These are phyloP conservation scores for Aegilops speltoides DNA, from an alignment of 176 grass and related monocot species.

Conservation along the genomic window DNA sequence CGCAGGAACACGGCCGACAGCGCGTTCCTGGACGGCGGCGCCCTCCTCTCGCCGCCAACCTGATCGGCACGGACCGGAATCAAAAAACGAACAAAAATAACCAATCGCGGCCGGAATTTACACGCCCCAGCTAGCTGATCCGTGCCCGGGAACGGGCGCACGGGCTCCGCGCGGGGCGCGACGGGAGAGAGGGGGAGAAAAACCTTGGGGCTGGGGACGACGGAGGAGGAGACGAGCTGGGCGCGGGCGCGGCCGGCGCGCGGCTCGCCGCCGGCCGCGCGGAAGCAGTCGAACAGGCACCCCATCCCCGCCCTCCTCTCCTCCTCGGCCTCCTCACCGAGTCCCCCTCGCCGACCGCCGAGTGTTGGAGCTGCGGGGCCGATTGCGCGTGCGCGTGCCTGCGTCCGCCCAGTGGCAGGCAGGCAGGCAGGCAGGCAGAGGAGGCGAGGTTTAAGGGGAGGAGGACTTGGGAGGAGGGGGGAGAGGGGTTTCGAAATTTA, in stretches of 20 bases:
- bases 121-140: background rate
- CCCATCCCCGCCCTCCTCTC: conserved; percentile 45
- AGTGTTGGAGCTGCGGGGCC: background rate
- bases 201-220: conserved; percentile 51
- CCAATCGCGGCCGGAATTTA: background rate
- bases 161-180: background rate
- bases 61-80: background rate
- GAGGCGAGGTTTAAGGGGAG: conserved; percentile 27
- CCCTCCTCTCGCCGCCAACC: conserved; percentile 25
- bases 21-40: conserved; percentile 59
- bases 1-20: conserved; percentile 66
- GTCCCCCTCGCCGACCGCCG: background rate
- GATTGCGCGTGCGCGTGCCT: background rate
- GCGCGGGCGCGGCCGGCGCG: background rate
- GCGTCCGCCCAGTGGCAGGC: conserved; percentile 27
- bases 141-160: background rate
- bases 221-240: conserved; percentile 38
- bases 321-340: background rate
- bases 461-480: background rate
- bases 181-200: too few species aligned
- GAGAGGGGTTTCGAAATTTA: conserved; percentile 81
- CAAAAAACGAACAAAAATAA: background rate
- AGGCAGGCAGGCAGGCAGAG: conserved; percentile 13
- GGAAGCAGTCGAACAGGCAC: conserved; percentile 82
- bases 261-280: conserved; percentile 30